Conservation (phyloP, 2,329 filamentous ascomycete genomes). For the Trichoderma koningiopsis region DNA sequence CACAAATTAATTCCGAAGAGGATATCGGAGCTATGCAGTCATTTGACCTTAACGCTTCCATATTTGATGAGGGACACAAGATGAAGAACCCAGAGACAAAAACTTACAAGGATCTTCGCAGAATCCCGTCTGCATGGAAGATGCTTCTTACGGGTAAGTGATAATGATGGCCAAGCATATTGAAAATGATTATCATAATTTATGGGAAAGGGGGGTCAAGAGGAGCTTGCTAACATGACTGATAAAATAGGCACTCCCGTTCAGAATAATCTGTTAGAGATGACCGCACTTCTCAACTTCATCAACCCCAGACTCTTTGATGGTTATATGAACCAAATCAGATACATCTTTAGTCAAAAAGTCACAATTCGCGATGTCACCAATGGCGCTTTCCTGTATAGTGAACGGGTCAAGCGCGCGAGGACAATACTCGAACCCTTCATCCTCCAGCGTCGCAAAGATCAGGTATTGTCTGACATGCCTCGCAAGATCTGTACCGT, state of each 20-base stretch:
- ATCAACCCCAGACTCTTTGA: constrained; percentile 86
- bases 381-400: constrained; percentile 81
- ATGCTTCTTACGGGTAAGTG: constrained; percentile 64
- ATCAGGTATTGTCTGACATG: constrained; percentile 83
- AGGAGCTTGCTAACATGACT: constrained; percentile 29
- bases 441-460: constrained; percentile 89
- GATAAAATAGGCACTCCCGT: constrained; percentile 75
- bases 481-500: constrained; percentile 78
- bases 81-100: constrained; percentile 86
- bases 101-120: constrained; percentile 76
- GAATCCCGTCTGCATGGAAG: constrained; percentile 78
- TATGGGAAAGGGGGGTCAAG: too few relatives aligned
- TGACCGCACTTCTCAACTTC: constrained; percentile 89
- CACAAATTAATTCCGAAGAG: constrained; percentile 56
- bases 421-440: constrained; percentile 94
- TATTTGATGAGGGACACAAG: constrained; percentile 94
- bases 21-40: constrained; percentile 55
- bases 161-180: neutral
- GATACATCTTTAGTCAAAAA: constrained; percentile 88
- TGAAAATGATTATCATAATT: too few relatives aligned
- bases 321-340: constrained; percentile 74
- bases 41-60: constrained; percentile 56
- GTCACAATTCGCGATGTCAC: constrained; percentile 78
- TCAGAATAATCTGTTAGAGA: constrained; percentile 91
- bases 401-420: constrained; percentile 81